Evolutionary conservation across 164 flowering plant genomes (phyloP), one percentile per base, ranked within the genome.

Genomic region (Hamamelis virginiana): DNA sequence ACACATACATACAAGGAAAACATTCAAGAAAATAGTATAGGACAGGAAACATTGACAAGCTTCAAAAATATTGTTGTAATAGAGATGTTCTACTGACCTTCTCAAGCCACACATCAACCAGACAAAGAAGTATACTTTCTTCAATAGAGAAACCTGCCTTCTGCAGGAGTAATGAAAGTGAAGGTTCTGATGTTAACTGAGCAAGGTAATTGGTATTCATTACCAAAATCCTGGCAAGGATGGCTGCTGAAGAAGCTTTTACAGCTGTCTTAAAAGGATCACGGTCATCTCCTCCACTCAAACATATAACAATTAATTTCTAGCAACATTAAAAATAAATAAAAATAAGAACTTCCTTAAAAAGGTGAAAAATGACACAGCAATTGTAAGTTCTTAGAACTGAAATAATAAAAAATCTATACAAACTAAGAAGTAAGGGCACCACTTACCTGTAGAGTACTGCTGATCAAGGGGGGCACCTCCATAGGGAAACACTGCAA

Each of bases 81-180:
- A 21, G 53, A 60, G 44, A 47, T 11, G 41, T 41, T 41, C 26
- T n/a, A 81, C 84, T 74, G 41, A 95, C 98, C 97, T 89, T 88
- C 68, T 92, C 99, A 75, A 95, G 87, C 99, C 99, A 95, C 46
- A 87, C 55, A 71, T 95, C 97, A 72, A 86, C 92, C 69, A 95
- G 78, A 69, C 85, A 85, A 72, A 95, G 97, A 72, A 95, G 90
- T 68, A 95, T 67, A 75, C 79, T 95, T 66, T 91, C 97, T 71
- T 85, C 85, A 44, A 68, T 55, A n/a, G 84, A 76, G 60, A 87
- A 57, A 52, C 97, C 94, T 6, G 86, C 84, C 45, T 78, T 84
- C 72, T 91, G 98, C 28, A 95, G 90, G 27, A 79, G 81, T 53
- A 74, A 19, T 38, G 72, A 71, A 43, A 90, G 83, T 28, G 95